These are phyloP conservation scores for Plasmopara muralis DNA, from an alignment of 352 stramenopile genomes.

Conservation along the genomic window DNA sequence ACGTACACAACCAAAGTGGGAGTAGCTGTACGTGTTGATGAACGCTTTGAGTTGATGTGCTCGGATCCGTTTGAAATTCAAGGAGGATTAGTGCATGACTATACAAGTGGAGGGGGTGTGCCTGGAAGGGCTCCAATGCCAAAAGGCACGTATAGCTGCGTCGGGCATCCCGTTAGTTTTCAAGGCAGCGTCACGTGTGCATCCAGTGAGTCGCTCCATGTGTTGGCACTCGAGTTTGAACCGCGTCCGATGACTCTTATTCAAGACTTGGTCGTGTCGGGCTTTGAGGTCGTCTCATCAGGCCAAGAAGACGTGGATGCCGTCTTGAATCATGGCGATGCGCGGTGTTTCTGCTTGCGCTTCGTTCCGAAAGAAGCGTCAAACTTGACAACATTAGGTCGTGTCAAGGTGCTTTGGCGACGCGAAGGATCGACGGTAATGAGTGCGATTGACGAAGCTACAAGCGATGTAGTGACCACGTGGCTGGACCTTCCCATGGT, in stretches of 20 bases:
- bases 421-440: slow-evolving; percentile 48
- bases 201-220: slow-evolving; percentile 40
- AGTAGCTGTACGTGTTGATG: slow-evolving; percentile 55
- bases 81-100: slow-evolving; percentile 59
- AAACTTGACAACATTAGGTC: slow-evolving; percentile 45
- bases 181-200: slow-evolving; percentile 48
- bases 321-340: slow-evolving; percentile 52
- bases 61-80: slow-evolving; percentile 52
- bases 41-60: slow-evolving; percentile 59
- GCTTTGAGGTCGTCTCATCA: slow-evolving; percentile 27
- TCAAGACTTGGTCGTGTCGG: slow-evolving; percentile 29
- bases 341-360: slow-evolving; percentile 52
- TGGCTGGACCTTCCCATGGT: slow-evolving; percentile 57
- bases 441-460: slow-evolving; percentile 16
- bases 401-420: slow-evolving; percentile 54
- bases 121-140: slow-evolving; percentile 19
- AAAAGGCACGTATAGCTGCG: slow-evolving; percentile 48
- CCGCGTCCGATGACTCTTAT: slow-evolving; percentile 29
- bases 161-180: slow-evolving; percentile 59
- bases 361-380: slow-evolving; percentile 39
- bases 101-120: slow-evolving; percentile 37
- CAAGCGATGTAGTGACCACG: slow-evolving; percentile 57
- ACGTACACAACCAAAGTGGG: slow-evolving; percentile 63
- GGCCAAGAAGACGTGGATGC: slow-evolving; percentile 22
- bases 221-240: slow-evolving; percentile 55